Evolutionary conservation across 768 basidiomycete genomes (phyloP), one percentile per base, ranked within the genome.

Genomic region (Auriscalpium microsporum): DNA sequence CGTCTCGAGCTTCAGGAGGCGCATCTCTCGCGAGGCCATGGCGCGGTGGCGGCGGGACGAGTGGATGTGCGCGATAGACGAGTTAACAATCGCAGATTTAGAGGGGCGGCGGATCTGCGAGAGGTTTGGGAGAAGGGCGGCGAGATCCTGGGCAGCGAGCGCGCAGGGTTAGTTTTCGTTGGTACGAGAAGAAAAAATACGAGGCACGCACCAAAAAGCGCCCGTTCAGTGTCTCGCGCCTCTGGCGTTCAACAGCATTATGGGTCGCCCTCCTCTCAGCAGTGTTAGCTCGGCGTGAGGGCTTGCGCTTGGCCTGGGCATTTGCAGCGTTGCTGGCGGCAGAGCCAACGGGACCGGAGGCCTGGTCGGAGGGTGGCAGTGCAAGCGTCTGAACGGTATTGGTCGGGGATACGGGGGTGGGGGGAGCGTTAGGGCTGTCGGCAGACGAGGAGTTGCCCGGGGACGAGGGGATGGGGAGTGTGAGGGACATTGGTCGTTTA

Each of bases 51-150:
- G 80, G 49, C 90, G 83, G 44, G 89, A 87, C 23, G 86, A 80
- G 64, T 88, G 86, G 58, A 94, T 83, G 65, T 92, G 87, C 1
- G 91, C 84, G 68, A 97, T 96, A 47, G 87, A 90, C 38, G 89
- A 92, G 71, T 96, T 96, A 70, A 99, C 94, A 69, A 98, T 97
- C 58, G 90, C 87, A 4, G 90, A 90, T 72, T 99, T 99, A 67
- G 90, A 93, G 0, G 96, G 96, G 33, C 95, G 84, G 60, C 94
- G 86, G 69, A 93, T 88, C 65, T 90, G 82, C 10, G 88, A 87
- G 54, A 96, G 83, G 67, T 94, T 90, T 49, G 95, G 92, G 17
- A 98, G 83, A 40, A 96, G 80, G 8, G 85, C 83, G 56, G 95
- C 95, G 49, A 97, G 88, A 64, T 93, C 90, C 90, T 92, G 64